phyloP scores from a whole-genome alignment of 2,329 filamentous ascomycete genomes.

The Bipolaris oryzae region DNA sequence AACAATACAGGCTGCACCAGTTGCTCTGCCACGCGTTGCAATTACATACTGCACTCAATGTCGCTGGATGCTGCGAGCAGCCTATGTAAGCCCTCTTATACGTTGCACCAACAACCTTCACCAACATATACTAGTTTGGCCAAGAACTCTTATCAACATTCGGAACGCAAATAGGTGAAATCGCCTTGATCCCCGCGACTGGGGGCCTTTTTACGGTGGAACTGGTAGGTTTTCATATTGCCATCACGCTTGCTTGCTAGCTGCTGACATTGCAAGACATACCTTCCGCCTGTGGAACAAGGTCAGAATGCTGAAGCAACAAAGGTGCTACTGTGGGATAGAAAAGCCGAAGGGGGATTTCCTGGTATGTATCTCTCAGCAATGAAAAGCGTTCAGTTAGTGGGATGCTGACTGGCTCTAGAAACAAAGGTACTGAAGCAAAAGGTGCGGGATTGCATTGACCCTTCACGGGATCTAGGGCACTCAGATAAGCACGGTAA shows the following conservation, averaged over 20 bases:
- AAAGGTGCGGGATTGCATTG: slow-evolving; percentile 78
- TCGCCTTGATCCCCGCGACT: slow-evolving; percentile 82
- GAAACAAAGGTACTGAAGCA: slow-evolving; percentile 93
- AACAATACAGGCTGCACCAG: slow-evolving; percentile 31
- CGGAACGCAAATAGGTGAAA: slow-evolving; percentile 79
- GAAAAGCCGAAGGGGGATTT: slow-evolving; percentile 85
- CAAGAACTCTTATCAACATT: slow-evolving; percentile 97
- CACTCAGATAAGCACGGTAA: slow-evolving; percentile 62
- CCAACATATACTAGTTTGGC: slow-evolving; percentile 67
- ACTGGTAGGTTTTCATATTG: slow-evolving; percentile 51
- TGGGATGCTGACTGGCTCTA: slow-evolving; percentile 18
- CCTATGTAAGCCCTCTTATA: slow-evolving; percentile 67
- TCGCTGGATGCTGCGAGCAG: slow-evolving; percentile 86
- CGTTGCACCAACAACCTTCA: neutral
- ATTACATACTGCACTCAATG: slow-evolving; percentile 95
- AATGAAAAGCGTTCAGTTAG: too few relatives aligned
- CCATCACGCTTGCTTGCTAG: neutral
- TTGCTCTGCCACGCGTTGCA: slow-evolving; percentile 71
- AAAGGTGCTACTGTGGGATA: slow-evolving; percentile 78
- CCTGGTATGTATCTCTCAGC: slow-evolving; percentile 58
- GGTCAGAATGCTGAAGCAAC: slow-evolving; percentile 37
- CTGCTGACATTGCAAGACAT: slow-evolving; percentile 29
- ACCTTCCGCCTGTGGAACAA: slow-evolving; percentile 20
- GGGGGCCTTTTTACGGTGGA: slow-evolving; percentile 83
- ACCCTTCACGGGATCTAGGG: slow-evolving; percentile 77